Conservation (phyloP, 2,329 filamentous ascomycete genomes). For the Trichoderma aggressivum region DNA sequence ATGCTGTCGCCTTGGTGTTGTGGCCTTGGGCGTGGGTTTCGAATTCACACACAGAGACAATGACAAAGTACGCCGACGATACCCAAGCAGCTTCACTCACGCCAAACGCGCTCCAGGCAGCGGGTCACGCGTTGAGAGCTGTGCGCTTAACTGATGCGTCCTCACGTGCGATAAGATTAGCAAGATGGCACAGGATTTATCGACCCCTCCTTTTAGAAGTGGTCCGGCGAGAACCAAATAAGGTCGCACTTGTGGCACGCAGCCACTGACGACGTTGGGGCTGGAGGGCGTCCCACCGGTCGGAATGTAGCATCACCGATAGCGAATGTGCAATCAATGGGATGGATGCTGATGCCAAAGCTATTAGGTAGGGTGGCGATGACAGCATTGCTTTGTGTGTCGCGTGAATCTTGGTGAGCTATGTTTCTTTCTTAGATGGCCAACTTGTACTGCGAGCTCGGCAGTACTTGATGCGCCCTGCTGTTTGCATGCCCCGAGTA, state of each 20-base stretch:
- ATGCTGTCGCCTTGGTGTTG: neutral
- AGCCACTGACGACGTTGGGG: neutral
- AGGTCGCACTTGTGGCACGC: neutral
- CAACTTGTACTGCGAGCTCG: neutral
- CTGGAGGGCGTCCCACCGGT: neutral
- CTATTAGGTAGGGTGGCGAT: neutral
- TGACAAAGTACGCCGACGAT: neutral
- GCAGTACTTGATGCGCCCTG: neutral
- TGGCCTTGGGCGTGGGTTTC: neutral
- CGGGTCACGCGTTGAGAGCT: conserved; percentile 22
- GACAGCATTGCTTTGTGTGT: too few species aligned
- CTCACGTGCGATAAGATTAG: conserved; percentile 22
- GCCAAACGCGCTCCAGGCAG: conserved; percentile 18
- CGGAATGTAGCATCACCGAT: conserved; percentile 1
- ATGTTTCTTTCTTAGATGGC: neutral
- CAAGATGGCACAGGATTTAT: neutral
- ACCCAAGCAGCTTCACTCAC: neutral
- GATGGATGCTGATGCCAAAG: neutral
- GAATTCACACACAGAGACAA: neutral
- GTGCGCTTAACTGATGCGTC: conserved; percentile 21
- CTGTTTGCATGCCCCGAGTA: neutral
- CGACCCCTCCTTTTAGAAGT: neutral
- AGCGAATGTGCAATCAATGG: neutral
- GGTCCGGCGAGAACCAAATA: neutral
- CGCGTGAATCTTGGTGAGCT: neutral